Evolutionary conservation across 768 basidiomycete species (phyloP), one percentile per base, ranked within the genome.

Genomic region (Suillus weaverae): DNA sequence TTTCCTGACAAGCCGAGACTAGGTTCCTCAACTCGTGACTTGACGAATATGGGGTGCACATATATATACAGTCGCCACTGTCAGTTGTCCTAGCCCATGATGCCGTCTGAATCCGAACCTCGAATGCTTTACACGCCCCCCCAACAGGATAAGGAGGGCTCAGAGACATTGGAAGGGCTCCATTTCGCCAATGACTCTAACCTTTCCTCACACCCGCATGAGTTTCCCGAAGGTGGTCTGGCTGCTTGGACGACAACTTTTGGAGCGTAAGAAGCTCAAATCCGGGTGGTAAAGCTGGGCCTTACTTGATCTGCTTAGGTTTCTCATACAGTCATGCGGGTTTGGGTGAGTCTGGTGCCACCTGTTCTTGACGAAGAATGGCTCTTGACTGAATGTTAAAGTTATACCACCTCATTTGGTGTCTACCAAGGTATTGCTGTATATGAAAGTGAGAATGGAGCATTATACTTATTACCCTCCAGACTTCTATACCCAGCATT

Each of bases 401-500:
- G 81, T 43, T 79, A 80, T 57, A 66, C 75, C 10, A 71, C 73
- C 48, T 76, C 79, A 5, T 82, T 79, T 46, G 81, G 81, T 35
- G 81, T 80, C 54, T 82, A 82, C 64, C 80, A 82, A 78, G 80
- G 80, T 75, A 63, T 10, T 36, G 14, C n/a, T 10, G 22, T 18
- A 38, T 5, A 16, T 16, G 22, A 39, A 8, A 54, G 8, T 9
- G 36, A 39, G 36, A 16, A 38, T 38, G 16, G 14, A 26, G 18
- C 5, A 10, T 61, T 51, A n/a, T n/a, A 38, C 32, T 38, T 13
- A 5, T 64, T 20, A 11, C 36, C 11, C 35, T 43, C 10, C 30
- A 81, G 80, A 81, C 72, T 81, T 76, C 63, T 83, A 81, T 68
- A 69, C 73, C 38, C 74, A 74, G 46, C 73, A 68, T 6, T 80